Conservation (phyloP, 176 grass and related monocot genomes). For the Oryza longistaminata region DNA sequence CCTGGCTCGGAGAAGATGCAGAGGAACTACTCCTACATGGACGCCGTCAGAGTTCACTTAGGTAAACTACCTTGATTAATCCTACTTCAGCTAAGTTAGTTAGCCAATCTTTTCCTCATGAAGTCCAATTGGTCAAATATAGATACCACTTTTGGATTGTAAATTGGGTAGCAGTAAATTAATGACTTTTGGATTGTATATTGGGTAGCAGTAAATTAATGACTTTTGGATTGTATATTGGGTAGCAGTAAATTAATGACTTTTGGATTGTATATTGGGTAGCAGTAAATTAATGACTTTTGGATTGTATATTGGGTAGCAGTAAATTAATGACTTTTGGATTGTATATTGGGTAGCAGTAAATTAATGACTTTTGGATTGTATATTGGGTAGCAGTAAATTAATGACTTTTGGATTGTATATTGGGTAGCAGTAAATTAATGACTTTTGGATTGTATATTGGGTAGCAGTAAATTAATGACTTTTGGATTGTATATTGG, state of each 20-base stretch:
- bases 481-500: not conserved
- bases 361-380: not conserved
- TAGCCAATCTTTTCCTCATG: not conserved
- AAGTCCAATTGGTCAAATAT: not conserved
- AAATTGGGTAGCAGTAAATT: not conserved
- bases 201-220: too few relatives aligned
- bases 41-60: slow-evolving; percentile 53
- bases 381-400: not conserved
- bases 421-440: not conserved
- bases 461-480: not conserved
- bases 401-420: not conserved
- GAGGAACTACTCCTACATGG: slow-evolving; percentile 71
- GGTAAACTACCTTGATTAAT: slow-evolving; percentile 22
- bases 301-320: not conserved
- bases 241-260: not conserved
- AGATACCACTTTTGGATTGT: not conserved
- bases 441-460: not conserved
- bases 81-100: not conserved
- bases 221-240: not conserved
- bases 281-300: not conserved
- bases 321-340: not conserved
- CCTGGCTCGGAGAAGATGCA: slow-evolving; percentile 34
- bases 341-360: not conserved
- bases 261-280: not conserved
- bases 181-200: not conserved